These are phyloP conservation scores for Globisporangium perplexum DNA, from an alignment of 352 stramenopile genomes.

Conservation along the genomic window DNA sequence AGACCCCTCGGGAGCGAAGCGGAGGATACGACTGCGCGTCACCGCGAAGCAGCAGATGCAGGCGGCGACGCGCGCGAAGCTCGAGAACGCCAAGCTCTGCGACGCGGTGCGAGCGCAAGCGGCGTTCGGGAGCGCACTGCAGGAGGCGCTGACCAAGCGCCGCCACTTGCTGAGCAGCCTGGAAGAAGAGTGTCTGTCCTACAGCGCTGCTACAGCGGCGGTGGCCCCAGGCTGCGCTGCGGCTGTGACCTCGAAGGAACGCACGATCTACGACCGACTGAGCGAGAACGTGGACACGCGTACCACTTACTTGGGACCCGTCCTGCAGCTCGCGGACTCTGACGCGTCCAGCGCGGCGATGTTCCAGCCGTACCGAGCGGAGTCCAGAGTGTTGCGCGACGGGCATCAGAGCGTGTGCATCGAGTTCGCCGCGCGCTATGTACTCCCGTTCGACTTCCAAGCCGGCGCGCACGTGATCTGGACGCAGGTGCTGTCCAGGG, in stretches of 20 bases:
- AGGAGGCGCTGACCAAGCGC: constrained; percentile 30
- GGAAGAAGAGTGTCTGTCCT: background rate
- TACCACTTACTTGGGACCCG: background rate
- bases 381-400: constrained; percentile 24
- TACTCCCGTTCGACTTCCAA: constrained; percentile 5
- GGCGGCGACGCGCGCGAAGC: constrained; percentile 23
- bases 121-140: constrained; percentile 28
- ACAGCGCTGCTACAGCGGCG: background rate
- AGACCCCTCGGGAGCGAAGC: constrained; percentile 18
- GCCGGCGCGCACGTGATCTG: constrained; percentile 23
- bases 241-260: constrained; percentile 14
- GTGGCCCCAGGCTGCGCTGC: background rate
- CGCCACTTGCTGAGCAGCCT: background rate
- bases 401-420: constrained; percentile 31
- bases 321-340: constrained; percentile 4
- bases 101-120: constrained; percentile 36
- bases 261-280: constrained; percentile 21
- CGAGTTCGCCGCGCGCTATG: constrained; percentile 11
- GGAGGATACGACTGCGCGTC: constrained; percentile 1
- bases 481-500: constrained; percentile 19
- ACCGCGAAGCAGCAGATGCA: constrained; percentile 26
- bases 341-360: constrained; percentile 12
- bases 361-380: constrained; percentile 17
- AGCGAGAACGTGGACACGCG: constrained; percentile 13
- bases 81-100: constrained; percentile 39